Evolutionary conservation across 2,329 filamentous ascomycete species (phyloP), one percentile per base, ranked within the genome.

Genomic region (Zopfia rhizophila): DNA sequence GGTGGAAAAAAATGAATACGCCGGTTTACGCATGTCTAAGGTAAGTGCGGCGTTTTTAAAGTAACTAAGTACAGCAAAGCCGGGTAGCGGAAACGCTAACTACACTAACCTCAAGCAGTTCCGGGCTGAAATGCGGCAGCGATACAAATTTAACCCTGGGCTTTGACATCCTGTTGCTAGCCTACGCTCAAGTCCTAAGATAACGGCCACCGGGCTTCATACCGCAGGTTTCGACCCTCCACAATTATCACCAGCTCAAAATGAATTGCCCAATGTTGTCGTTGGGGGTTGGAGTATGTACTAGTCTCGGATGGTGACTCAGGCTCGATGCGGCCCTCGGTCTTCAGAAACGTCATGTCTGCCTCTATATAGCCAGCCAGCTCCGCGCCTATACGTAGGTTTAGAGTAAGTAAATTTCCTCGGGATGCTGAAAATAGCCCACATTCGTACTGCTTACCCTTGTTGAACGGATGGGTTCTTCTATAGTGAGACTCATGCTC

Each of bases 171-270:
- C 16, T 45, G 45, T 18, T 38, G 16, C 22, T 53, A 23, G 14
- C 48, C 49, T 2, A 19, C 16, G n/a, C 16, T 4, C 21, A 50
- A 27, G 27, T 45, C 16, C 3, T 28, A 29, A 14, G 29, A 22
- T n/a, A 28, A 3, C 28, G 53, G 53, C 40, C 45, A 56, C 25
- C 38, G 35, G 19, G 51, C 53, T 23, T 54, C 29, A 36, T 38
- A 54, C 3, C 45, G 37, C 4, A 56, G 38, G 32, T 31, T 56
- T 35, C 53, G 37, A n/a, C 47, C 53, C 19, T 56, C 47, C 3
- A 56, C 45, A 37, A 52, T 50, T 41, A 56, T 44, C 3, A 46
- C 51, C 7, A 56, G 10, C 10, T 56, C 51, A 13, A 36, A 56
- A 3, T 38, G 11, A 5, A 52, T 47, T 6, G 30, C 45, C 51